Percentiles rank a stretch among this genome's conserved stretches.
These are phyloP conservation scores for Podaxis sp. DNA, from an alignment of 768 basidiomycete genomes.

Conservation along the genomic window DNA sequence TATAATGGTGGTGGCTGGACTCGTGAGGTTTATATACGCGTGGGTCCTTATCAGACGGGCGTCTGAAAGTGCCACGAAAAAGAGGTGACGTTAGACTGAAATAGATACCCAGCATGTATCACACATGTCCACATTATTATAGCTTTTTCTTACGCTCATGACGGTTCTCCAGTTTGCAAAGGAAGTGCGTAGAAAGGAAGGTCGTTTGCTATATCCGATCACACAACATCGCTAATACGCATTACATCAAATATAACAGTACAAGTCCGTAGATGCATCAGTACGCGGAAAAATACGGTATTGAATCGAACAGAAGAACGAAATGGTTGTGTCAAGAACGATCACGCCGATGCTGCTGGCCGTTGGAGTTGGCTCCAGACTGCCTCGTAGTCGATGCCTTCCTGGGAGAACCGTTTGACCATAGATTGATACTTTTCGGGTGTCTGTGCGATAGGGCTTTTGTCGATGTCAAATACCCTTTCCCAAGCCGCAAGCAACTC, in stretches of 20 bases:
- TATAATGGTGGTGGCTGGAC: background rate
- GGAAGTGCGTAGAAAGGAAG: background rate
- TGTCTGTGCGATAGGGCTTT: constrained; percentile 12
- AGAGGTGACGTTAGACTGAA: background rate
- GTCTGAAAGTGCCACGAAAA: background rate
- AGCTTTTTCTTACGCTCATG: background rate
- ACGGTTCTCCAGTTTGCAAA: background rate
- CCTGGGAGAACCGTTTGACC: constrained; percentile 26
- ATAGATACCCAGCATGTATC: constrained; percentile 1
- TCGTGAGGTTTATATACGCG: background rate
- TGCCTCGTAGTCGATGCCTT: constrained; percentile 30
- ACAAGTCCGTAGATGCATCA: too few species aligned
- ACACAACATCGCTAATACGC: background rate
- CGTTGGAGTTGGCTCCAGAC: constrained; percentile 24
- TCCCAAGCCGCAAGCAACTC: constrained; percentile 28
- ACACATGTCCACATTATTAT: background rate
- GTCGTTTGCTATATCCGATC: background rate
- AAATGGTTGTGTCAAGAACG: background rate
- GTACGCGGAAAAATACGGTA: background rate
- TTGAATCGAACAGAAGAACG: background rate
- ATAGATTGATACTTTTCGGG: constrained; percentile 25
- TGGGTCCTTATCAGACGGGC: background rate
- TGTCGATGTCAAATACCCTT: constrained; percentile 18
- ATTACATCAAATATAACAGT: too few species aligned
- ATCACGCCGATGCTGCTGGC: background rate